These are phyloP conservation scores for Cladosporium austrohemisphaericum DNA, from an alignment of 2,329 filamentous ascomycete species.

Conservation along the genomic window DNA sequence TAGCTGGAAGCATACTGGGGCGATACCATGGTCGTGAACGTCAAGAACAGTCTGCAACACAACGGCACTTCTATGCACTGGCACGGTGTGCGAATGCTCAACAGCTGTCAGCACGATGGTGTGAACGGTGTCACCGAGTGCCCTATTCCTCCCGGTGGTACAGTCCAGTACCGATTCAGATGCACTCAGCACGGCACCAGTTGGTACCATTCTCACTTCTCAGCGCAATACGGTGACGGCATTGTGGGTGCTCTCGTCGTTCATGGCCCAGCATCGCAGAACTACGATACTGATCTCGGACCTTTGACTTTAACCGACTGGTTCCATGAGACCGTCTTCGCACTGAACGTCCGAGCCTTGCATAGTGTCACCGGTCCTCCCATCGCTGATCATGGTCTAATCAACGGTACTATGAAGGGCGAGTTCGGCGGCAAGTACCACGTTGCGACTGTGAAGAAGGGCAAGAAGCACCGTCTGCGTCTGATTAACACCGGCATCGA, in stretches of 20 bases:
- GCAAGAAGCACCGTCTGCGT: slow-evolving; percentile 30
- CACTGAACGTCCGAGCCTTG: slow-evolving; percentile 28
- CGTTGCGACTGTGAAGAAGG: slow-evolving; percentile 24
- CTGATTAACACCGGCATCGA: slow-evolving; percentile 36
- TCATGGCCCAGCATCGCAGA: slow-evolving; percentile 37
- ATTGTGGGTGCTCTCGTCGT: slow-evolving; percentile 40
- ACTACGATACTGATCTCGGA: slow-evolving; percentile 38
- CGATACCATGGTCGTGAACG: slow-evolving; percentile 33
- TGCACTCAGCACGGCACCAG: slow-evolving; percentile 37
- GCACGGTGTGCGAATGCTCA: slow-evolving; percentile 47
- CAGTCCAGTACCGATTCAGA: slow-evolving; percentile 32
- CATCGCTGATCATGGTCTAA: slow-evolving; percentile 40
- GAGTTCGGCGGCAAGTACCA: slow-evolving; percentile 32
- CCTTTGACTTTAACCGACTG: slow-evolving; percentile 38
- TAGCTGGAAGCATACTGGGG: slow-evolving; percentile 42
- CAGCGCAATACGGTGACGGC: slow-evolving; percentile 39
- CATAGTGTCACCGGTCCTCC: slow-evolving; percentile 28
- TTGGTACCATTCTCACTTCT: slow-evolving; percentile 42
- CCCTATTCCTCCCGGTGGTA: slow-evolving; percentile 34
- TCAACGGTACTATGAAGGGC: slow-evolving; percentile 44
- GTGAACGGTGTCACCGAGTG: slow-evolving; percentile 45
- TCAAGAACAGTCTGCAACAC: slow-evolving; percentile 31
- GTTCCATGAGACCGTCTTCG: slow-evolving; percentile 34
- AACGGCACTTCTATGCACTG: slow-evolving; percentile 49
- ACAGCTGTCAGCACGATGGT: slow-evolving; percentile 51